Evolutionary conservation across 306 rosid species (phyloP).

Genomic region (barrel medic (Medicago truncatula)): MtrunA17r5.0-ANR NC_053047.1:18001501-18002000

Average conservation of each 20-base stretch:
- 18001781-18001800: neutral
- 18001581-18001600: constrained; percentile 85
- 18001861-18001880: constrained; percentile 9
- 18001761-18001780: constrained; percentile 27
- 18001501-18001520: constrained; percentile 14
- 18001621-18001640: constrained; percentile 93
- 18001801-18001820: neutral
- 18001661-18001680: constrained; percentile 93
- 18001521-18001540: constrained; percentile 19
- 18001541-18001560: constrained; percentile 69
- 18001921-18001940: constrained; percentile 89
- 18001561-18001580: constrained; percentile 91
- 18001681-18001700: constrained; percentile 93
- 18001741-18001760: constrained; percentile 36
- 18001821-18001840: constrained; percentile 1
- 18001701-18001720: constrained; percentile 90
- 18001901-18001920: constrained; percentile 46
- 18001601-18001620: constrained; percentile 89
- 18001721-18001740: constrained; percentile 81
- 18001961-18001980: constrained; percentile 68
- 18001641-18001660: constrained; percentile 91
- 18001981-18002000: constrained; percentile 83
- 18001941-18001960: constrained; percentile 86
- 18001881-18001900: no score
- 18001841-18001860: neutral